phyloP scores from a whole-genome alignment of 352 stramenopile species.

The Globisporangium nagaii region DNA sequence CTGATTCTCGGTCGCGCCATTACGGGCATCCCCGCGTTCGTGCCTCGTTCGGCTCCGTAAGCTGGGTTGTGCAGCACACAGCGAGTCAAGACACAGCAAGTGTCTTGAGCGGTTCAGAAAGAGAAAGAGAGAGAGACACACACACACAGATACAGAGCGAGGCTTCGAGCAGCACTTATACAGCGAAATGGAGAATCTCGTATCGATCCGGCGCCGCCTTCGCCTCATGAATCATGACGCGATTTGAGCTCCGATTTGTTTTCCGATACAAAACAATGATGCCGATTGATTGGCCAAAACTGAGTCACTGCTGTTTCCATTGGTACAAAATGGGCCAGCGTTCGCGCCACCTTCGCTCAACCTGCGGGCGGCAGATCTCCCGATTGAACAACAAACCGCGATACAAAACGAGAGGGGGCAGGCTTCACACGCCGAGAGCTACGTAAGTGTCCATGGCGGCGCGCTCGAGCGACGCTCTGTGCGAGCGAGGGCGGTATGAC shows the following conservation, averaged over 20 bases:
- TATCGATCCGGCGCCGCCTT: no score
- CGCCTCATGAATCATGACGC: no score
- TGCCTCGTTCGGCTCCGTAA: slow-evolving; percentile 78
- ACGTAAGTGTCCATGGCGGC: not conserved
- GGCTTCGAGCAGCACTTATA: no score
- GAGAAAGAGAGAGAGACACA: not conserved
- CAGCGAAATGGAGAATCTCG: no score
- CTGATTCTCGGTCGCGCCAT: slow-evolving; percentile 97
- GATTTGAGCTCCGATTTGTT: no score
- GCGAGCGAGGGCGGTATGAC: no score
- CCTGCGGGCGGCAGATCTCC: not conserved
- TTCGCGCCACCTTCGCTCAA: slow-evolving; percentile 6
- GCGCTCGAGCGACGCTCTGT: no score
- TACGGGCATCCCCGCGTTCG: slow-evolving; percentile 94
- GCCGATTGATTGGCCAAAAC: not conserved
- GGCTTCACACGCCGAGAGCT: not conserved
- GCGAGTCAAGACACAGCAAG: not conserved
- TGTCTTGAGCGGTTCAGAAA: no score
- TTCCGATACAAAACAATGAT: no score
- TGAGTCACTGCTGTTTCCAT: not conserved
- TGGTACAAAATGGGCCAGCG: not conserved
- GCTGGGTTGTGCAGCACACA: not conserved
- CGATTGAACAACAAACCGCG: slow-evolving; percentile 6
- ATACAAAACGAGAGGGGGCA: not conserved
- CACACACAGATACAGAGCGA: not conserved